Evolutionary conservation across 208 protist species (phyloP).

Genomic region (Acanthamoeba culbertsoni): DNA sequence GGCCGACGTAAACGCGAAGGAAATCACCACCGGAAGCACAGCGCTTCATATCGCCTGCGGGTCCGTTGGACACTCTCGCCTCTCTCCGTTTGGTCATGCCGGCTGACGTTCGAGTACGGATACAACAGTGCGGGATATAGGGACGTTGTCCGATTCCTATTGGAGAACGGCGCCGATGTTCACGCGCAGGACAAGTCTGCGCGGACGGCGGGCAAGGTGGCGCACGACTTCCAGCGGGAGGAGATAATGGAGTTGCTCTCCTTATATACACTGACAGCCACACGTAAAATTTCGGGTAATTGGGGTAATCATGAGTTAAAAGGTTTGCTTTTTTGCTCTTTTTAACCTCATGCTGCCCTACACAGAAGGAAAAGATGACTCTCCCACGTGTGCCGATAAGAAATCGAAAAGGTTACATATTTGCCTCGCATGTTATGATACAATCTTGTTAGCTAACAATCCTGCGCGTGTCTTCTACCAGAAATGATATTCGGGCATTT

Average conservation of each 20-base stretch:
- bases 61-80: not conserved
- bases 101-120: not conserved
- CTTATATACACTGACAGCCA: no score
- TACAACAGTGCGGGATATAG: not conserved
- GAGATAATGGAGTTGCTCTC: not conserved
- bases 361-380: no score
- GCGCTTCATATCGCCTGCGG: not conserved
- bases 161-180: not conserved
- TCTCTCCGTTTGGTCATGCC: not conserved
- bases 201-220: not conserved
- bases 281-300: no score
- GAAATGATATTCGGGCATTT: no score
- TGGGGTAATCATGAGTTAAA: no score
- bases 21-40: constrained; percentile 15
- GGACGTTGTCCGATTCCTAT: not conserved
- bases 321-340: no score
- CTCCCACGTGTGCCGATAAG: no score
- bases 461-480: no score
- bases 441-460: no score
- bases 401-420: no score
- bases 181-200: constrained; percentile 24
- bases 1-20: constrained; percentile 1
- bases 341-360: no score
- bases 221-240: constrained; percentile 5
- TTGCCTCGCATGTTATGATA: no score